Conservation (phyloP, 768 basidiomycete genomes). For the Tricholoma sp. region DNA sequence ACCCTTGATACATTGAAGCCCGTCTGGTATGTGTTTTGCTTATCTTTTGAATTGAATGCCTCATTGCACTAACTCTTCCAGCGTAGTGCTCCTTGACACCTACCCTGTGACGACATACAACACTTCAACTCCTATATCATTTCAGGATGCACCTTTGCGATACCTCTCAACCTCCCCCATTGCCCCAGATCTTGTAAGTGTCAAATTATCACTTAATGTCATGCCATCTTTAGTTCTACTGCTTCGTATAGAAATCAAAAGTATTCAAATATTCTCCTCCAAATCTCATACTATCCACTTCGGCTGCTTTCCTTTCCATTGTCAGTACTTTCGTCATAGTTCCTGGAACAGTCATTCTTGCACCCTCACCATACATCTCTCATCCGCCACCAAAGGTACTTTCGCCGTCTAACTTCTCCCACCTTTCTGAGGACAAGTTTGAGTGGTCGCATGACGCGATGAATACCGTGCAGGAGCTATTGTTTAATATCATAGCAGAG, state of each 20-base stretch:
- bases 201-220: neutral
- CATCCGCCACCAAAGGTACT: constrained; percentile 37
- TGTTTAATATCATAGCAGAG: constrained; percentile 31
- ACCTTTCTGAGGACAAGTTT: constrained; percentile 25
- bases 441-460: constrained; percentile 33
- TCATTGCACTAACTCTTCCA: constrained; percentile 14
- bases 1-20: constrained; percentile 43
- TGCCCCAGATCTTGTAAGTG: constrained; percentile 16
- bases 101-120: constrained; percentile 50
- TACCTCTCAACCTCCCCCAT: constrained; percentile 36
- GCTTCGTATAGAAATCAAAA: constrained; percentile 23
- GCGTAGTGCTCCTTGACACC: constrained; percentile 46
- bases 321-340: constrained; percentile 15
- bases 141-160: constrained; percentile 45
- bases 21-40: constrained; percentile 29
- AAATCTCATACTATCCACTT: constrained; percentile 50
- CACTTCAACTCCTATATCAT: constrained; percentile 25
- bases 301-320: constrained; percentile 48
- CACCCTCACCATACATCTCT: constrained; percentile 43
- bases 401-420: constrained; percentile 25
- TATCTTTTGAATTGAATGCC: neutral
- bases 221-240: constrained; percentile 5
- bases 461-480: constrained; percentile 27
- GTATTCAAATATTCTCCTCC: constrained; percentile 45
- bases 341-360: constrained; percentile 34